Percentiles rank a stretch among this genome's conserved stretches.
Evolutionary conservation across 129 eudicot species (phyloP).

Genomic region (Flaveria bidentis): DNA sequence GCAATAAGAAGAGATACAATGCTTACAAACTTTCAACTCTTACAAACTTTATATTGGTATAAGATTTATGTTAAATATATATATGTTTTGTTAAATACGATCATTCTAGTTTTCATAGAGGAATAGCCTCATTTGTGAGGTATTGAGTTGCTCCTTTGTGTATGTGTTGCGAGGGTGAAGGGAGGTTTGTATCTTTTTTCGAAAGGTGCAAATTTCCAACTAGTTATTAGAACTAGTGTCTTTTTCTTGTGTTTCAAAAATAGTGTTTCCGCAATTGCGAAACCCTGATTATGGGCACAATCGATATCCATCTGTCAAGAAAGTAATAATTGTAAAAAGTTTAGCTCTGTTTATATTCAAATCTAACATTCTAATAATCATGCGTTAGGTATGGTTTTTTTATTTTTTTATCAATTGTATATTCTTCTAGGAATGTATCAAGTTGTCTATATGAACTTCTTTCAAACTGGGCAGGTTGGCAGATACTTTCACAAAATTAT

Average conservation of each 20-base stretch:
- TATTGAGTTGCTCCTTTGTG: neutral
- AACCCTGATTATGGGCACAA: neutral
- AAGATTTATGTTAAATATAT: neutral
- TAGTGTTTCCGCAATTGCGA: neutral
- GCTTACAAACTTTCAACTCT: neutral
- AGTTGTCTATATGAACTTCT: conserved; percentile 83
- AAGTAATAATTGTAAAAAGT: neutral
- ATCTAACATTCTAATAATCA: conserved; percentile 11
- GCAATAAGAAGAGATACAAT: neutral
- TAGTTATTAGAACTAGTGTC: neutral
- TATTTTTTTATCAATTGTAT: conserved; percentile 71
- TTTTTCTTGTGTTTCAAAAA: neutral
- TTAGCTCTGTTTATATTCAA: too few relatives aligned
- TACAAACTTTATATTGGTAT: neutral
- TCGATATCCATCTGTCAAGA: neutral
- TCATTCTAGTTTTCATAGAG: neutral
- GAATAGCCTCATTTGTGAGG: neutral
- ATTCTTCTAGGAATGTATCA: conserved; percentile 83
- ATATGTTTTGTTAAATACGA: neutral
- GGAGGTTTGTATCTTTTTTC: neutral
- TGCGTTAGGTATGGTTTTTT: conserved; percentile 75
- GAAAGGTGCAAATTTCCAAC: neutral
- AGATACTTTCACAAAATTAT: neutral
- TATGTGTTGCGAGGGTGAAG: neutral
- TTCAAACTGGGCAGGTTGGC: conserved; percentile 81